Conservation (phyloP, 305 asterid species). For the Salvia sclarea region DNA sequence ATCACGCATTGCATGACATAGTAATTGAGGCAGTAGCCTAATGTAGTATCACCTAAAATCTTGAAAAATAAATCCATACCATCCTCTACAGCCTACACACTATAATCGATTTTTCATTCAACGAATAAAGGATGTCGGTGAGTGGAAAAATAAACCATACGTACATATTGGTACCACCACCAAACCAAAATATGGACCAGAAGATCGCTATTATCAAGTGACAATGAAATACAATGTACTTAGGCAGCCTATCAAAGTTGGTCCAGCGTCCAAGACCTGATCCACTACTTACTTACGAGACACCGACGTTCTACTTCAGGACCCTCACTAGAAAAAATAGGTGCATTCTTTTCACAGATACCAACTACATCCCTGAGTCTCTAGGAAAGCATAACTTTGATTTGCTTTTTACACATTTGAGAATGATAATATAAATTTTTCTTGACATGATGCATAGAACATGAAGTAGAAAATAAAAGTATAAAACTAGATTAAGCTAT, state of each 20-base stretch:
- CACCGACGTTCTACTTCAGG: not conserved
- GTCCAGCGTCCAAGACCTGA: not conserved
- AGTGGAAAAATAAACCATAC: not conserved
- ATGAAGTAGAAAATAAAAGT: not conserved
- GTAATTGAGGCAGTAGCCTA: not conserved
- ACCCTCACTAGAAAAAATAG: not conserved
- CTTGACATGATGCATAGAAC: not conserved
- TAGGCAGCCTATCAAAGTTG: slow-evolving; percentile 2
- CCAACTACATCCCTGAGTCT: not conserved
- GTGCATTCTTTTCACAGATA: not conserved
- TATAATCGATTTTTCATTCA: not conserved
- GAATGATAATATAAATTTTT: not conserved
- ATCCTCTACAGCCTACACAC: not conserved
- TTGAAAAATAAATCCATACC: not conserved
- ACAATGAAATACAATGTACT: not conserved
- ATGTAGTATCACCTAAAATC: not conserved
- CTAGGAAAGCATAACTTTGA: too few relatives aligned
- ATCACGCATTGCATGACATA: not conserved
- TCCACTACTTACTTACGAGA: not conserved
- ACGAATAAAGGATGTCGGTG: not conserved
- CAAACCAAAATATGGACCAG: not conserved
- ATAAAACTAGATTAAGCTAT: not conserved
- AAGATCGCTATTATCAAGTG: not conserved
- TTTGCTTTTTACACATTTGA: not conserved
- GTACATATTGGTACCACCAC: not conserved